Conservation (phyloP, 495 filamentous ascomycete species). For the Hyaloscypha bicolor region DNA sequence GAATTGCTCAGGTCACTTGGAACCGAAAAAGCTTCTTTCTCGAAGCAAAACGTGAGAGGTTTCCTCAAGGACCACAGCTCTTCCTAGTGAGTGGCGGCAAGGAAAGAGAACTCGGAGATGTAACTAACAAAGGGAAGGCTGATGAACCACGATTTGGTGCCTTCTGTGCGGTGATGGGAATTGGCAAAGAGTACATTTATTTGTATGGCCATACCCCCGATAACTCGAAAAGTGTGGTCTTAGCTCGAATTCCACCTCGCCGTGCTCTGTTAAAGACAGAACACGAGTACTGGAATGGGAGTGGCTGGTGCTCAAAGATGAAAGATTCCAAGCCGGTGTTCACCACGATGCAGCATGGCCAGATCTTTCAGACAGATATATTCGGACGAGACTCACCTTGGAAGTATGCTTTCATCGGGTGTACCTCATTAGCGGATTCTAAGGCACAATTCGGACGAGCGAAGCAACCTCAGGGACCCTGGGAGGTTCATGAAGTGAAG, state of each 20-base stretch:
- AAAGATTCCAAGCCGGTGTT: constrained; percentile 24
- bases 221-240: constrained; percentile 22
- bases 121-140: not conserved
- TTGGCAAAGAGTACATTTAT: constrained; percentile 25
- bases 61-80: not conserved
- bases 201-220: constrained; percentile 30
- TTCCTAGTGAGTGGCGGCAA: constrained; percentile 10
- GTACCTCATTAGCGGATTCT: constrained; percentile 29
- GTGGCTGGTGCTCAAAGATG: constrained; percentile 20
- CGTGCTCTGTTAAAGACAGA: not conserved
- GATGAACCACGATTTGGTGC: constrained; percentile 33
- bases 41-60: not conserved
- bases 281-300: constrained; percentile 23
- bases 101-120: not conserved
- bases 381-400: constrained; percentile 29
- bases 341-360: constrained; percentile 32
- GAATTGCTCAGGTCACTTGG: constrained; percentile 23
- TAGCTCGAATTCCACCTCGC: constrained; percentile 28
- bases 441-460: constrained; percentile 33
- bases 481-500: constrained; percentile 27
- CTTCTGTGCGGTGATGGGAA: constrained; percentile 24
- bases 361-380: constrained; percentile 32
- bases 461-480: constrained; percentile 32
- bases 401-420: constrained; percentile 35
- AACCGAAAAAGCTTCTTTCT: not conserved